Conservation (phyloP, 176 grass and related monocot species). For the Musa itinerans region DNA sequence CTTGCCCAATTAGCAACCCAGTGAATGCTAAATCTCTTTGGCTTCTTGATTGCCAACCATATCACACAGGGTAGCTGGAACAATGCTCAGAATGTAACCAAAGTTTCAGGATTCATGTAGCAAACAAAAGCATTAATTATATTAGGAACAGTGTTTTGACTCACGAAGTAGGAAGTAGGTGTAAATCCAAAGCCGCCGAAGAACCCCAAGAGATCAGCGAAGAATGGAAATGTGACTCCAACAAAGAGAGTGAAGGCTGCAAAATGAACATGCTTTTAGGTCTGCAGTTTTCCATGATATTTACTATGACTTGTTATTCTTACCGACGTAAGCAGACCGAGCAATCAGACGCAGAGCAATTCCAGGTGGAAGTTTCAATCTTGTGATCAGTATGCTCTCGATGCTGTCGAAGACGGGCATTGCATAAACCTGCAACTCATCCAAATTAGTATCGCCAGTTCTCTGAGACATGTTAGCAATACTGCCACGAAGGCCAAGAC, state of each 20-base stretch:
- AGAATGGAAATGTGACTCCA: slow-evolving; percentile 2
- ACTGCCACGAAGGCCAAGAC: too few species aligned
- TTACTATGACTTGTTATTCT: not conserved
- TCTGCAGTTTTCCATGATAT: not conserved
- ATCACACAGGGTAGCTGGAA: slow-evolving; percentile 19
- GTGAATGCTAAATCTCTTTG: slow-evolving; percentile 17
- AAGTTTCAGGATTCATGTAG: not conserved
- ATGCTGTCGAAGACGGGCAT: slow-evolving; percentile 18
- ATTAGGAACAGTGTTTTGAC: not conserved
- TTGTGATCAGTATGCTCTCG: not conserved
- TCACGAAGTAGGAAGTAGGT: slow-evolving; percentile 17
- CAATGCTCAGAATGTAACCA: not conserved
- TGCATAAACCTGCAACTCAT: slow-evolving; percentile 10
- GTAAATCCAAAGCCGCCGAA: slow-evolving; percentile 8
- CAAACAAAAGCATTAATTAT: too few species aligned
- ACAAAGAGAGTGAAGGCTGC: slow-evolving; percentile 5
- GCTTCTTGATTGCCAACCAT: slow-evolving; percentile 20
- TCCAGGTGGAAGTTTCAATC: slow-evolving; percentile 3
- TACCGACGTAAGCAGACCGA: slow-evolving; percentile 19
- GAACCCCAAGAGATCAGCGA: slow-evolving; percentile 2
- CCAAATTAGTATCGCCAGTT: not conserved
- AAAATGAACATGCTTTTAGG: not conserved
- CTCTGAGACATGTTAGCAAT: too few species aligned
- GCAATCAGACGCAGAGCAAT: slow-evolving; percentile 4
- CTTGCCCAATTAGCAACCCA: slow-evolving; percentile 8